phyloP scores from a whole-genome alignment of 1,139 yeast genomes.

The Nakaseomyces nivariensis region DNA sequence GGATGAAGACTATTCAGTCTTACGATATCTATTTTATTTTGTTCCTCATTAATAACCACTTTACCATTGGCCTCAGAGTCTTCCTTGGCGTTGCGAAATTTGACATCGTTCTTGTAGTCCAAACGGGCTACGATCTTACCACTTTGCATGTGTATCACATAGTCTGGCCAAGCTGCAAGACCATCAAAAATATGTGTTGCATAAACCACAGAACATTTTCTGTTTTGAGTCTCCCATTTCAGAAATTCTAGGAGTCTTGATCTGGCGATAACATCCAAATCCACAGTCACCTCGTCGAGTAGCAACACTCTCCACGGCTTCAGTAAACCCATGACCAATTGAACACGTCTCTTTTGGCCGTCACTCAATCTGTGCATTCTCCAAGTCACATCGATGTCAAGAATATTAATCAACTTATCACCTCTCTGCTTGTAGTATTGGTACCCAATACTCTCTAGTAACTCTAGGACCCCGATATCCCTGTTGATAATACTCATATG shows the following conservation, averaged over 20 bases:
- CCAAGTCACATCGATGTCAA: conserved; percentile 85
- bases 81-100: conserved; percentile 20
- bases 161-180: conserved; percentile 78
- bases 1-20: conserved; percentile 56
- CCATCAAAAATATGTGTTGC: conserved; percentile 98
- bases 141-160: conserved; percentile 65
- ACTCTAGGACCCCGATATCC: conserved; percentile 75
- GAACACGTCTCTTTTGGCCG: conserved; percentile 92
- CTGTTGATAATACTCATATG: conserved; percentile 80
- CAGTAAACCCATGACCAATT: conserved; percentile 82
- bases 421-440: conserved; percentile 62
- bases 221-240: conserved; percentile 51
- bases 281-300: conserved; percentile 92
- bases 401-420: conserved; percentile 57
- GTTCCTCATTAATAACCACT: conserved; percentile 8
- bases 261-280: conserved; percentile 85
- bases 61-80: conserved; percentile 13
- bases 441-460: conserved; percentile 80
- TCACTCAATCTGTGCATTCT: conserved; percentile 87
- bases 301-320: conserved; percentile 82
- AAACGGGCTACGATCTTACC: conserved; percentile 41
- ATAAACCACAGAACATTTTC: conserved; percentile 68
- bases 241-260: conserved; percentile 61
- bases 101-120: conserved; percentile 29
- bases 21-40: conserved; percentile 30